phyloP scores from a whole-genome alignment of 805 yeast genomes.

The Sugiyamaella qingdaonensis region DNA sequence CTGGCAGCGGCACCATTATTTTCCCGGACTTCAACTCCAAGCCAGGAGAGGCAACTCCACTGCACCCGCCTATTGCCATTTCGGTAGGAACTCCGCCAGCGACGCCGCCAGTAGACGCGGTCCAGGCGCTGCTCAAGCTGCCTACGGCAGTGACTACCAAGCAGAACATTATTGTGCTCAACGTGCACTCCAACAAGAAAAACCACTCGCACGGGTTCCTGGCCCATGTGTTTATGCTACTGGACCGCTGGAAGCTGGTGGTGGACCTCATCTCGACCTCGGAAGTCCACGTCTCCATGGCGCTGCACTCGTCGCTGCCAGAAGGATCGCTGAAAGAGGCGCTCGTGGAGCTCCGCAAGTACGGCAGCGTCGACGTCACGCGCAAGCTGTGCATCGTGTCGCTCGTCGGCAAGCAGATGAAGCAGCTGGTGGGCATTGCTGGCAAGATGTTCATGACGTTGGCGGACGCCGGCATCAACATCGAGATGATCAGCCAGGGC shows the following conservation, averaged over 20 bases:
- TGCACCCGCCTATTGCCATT: slow-evolving; percentile 81
- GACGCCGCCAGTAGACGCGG: slow-evolving; percentile 35
- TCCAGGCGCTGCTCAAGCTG: slow-evolving; percentile 21
- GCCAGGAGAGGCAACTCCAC: slow-evolving; percentile 86
- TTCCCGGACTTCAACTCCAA: slow-evolving; percentile 87
- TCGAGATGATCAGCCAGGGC: slow-evolving; percentile 98
- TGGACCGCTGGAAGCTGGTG: slow-evolving; percentile 79
- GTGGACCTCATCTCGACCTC: slow-evolving; percentile 96
- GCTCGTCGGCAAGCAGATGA: slow-evolving; percentile 95
- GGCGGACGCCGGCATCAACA: slow-evolving; percentile 87
- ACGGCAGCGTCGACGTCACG: slow-evolving; percentile 88
- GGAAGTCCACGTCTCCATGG: slow-evolving; percentile 98
- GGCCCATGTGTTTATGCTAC: slow-evolving; percentile 81
- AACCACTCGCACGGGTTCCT: slow-evolving; percentile 91
- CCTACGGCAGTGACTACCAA: slow-evolving; percentile 97
- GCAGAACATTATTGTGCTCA: slow-evolving; percentile 84
- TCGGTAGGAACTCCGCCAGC: neutral
- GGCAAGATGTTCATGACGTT: slow-evolving; percentile 93
- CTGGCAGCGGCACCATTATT: slow-evolving; percentile 89
- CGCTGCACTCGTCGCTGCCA: slow-evolving; percentile 63
- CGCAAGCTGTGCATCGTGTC: slow-evolving; percentile 87
- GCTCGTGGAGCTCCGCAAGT: slow-evolving; percentile 66
- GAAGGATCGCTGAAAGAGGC: slow-evolving; percentile 70
- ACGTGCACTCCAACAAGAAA: slow-evolving; percentile 90
- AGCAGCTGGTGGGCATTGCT: slow-evolving; percentile 93